Evolutionary conservation across 106 monocot species (phyloP), one percentile per base, ranked within the genome.

Genomic region (Dendrobium catenatum): DNA sequence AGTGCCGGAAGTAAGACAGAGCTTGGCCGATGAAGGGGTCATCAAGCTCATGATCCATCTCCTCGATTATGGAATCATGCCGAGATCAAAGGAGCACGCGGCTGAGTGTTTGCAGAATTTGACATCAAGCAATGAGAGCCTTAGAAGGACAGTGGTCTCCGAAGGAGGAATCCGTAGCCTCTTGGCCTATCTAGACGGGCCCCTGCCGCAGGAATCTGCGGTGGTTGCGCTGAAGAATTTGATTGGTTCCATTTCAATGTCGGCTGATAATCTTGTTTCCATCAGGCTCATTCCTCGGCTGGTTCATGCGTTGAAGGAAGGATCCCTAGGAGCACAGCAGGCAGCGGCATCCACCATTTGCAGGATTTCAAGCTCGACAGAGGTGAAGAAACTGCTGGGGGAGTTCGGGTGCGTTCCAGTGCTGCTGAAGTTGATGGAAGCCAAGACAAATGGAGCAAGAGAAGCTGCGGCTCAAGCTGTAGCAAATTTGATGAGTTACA

Each of bases 81-180:
- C 85, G 9, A 88, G 87, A 0, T 82, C 88, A 5, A 91, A 92
- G 78, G 90, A 90, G 80, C 59, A 91, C 68, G 90, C 94, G 0
- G 96, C 96, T 0, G 88, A 96, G 79, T 96, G 91, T 55, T 70
- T 96, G 72, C 91, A 86, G 80, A 90, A 96, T 48, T 73, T 96
- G 15, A 94, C 96, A 17, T 46, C 87, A 41, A 76, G 82, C 72
- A 92, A 87, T 68, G 96, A 96, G 75, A 84, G 82, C 78, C 83
- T 96, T 19, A 54, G 94, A 18, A 79, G 90, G 79, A 72, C 82
- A 11, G 90, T 88, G 4, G 82, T 85, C 1, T 77, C 89, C 1
- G 94, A 96, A 76, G 94, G 96, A 37, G 96, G 92, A 0, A 47
- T 90, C 13, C 44, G 82, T 3, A 80, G 83, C 76, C 86, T 96